Evolutionary conservation across 768 basidiomycete genomes (phyloP).

Genomic region (Boletus pseudo-olivaceus): DNA sequence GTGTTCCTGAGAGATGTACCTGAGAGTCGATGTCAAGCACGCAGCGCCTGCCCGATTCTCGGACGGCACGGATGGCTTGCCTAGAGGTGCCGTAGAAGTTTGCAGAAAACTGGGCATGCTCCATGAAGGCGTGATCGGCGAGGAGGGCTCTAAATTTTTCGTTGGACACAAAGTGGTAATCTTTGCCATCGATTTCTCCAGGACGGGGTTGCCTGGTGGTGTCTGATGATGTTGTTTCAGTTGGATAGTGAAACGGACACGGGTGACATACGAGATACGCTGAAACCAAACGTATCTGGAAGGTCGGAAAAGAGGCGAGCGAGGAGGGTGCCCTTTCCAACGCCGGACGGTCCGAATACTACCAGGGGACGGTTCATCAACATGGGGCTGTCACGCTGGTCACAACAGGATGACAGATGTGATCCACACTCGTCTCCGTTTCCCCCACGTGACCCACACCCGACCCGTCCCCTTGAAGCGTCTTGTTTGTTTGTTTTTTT

Average conservation of each 20-base stretch:
- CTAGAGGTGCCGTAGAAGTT: constrained; percentile 94
- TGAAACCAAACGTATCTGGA: constrained; percentile 88
- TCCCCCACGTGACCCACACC: constrained; percentile 12
- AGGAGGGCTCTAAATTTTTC: constrained; percentile 74
- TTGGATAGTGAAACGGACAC: not conserved
- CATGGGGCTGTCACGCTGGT: constrained; percentile 1
- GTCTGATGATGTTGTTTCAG: constrained; percentile 44
- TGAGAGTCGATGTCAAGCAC: constrained; percentile 96
- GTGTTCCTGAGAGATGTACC: constrained; percentile 32
- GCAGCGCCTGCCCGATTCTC: constrained; percentile 70
- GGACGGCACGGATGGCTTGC: constrained; percentile 67
- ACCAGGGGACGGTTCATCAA: constrained; percentile 57
- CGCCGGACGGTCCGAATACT: constrained; percentile 88
- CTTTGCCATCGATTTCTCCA: constrained; percentile 76
- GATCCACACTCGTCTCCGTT: not conserved
- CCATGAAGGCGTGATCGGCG: constrained; percentile 75
- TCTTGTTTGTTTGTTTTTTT: constrained; percentile 14
- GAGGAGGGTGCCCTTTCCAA: constrained; percentile 91
- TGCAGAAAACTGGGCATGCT: constrained; percentile 89
- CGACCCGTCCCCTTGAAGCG: not conserved
- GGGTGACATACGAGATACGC: constrained; percentile 73
- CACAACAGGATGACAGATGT: not conserved
- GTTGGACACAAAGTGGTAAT: constrained; percentile 80
- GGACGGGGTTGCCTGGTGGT: constrained; percentile 84
- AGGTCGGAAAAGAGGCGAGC: constrained; percentile 73